Percentiles rank a stretch among this genome's conserved stretches.
These are phyloP conservation scores for Arctostaphylos glauca DNA, from an alignment of 148 eudicot species.

Conservation along the genomic window DNA sequence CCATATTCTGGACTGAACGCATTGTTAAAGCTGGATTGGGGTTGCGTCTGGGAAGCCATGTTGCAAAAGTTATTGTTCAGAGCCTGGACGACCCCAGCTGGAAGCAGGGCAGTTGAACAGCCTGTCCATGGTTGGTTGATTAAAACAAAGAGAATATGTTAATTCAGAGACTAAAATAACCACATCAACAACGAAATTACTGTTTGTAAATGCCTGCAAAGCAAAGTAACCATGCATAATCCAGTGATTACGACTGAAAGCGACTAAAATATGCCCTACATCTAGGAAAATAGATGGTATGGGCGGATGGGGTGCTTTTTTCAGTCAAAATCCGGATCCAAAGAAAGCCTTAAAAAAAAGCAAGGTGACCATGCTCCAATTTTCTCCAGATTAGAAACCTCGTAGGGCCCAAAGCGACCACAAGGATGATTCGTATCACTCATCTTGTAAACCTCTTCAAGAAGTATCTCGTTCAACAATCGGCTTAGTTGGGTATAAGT, in stretches of 20 bases:
- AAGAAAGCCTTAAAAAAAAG: not conserved
- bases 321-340: not conserved
- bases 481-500: too few relatives aligned
- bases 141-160: not conserved
- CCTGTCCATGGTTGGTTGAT: slow-evolving; percentile 12
- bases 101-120: slow-evolving; percentile 34
- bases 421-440: too few relatives aligned
- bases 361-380: not conserved
- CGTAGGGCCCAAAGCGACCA: too few relatives aligned
- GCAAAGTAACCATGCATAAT: not conserved
- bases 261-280: not conserved
- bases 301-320: not conserved
- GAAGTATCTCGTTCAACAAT: too few relatives aligned
- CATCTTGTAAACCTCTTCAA: too few relatives aligned
- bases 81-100: slow-evolving; percentile 40
- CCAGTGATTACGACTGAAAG: slow-evolving; percentile 1
- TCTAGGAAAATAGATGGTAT: not conserved
- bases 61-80: slow-evolving; percentile 34
- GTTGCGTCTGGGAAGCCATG: slow-evolving; percentile 19
- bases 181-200: not conserved
- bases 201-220: not conserved
- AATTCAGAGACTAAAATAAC: not conserved
- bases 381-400: too few relatives aligned
- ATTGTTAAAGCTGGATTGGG: slow-evolving; percentile 10
- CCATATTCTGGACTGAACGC: slow-evolving; percentile 29